phyloP scores from a whole-genome alignment of 1,284 basidiomycete species.

The Tilletia indica region DNA sequence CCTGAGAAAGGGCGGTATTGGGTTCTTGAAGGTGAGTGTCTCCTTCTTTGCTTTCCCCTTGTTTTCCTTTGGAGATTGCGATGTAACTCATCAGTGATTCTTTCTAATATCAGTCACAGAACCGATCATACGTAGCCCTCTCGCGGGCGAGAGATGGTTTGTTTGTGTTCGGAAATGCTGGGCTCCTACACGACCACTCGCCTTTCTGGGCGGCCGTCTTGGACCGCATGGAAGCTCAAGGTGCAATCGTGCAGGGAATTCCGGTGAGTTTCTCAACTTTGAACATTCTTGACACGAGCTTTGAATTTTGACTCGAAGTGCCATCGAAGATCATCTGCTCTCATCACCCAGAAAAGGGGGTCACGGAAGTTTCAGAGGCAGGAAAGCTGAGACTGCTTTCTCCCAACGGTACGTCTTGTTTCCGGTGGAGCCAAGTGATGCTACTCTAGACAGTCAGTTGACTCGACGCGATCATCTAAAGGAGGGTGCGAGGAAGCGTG shows the following conservation, averaged over 20 bases:
- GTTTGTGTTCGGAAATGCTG: conserved; percentile 69
- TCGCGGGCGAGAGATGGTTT: conserved; percentile 71
- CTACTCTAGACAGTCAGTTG: too few species aligned
- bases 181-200: conserved; percentile 52
- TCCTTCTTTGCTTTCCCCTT: too few species aligned
- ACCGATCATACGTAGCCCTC: conserved; percentile 65
- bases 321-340: conserved; percentile 60
- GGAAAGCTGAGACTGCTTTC: conserved; percentile 63
- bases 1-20: conserved; percentile 60
- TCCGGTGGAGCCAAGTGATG: background rate
- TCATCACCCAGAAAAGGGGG: conserved; percentile 61
- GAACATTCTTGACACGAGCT: too few species aligned
- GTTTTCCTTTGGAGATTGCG: too few species aligned
- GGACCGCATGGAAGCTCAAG: conserved; percentile 62
- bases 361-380: conserved; percentile 61
- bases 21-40: conserved; percentile 66
- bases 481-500: conserved; percentile 69
- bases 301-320: too few species aligned
- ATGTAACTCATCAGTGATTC: background rate
- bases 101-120: conserved; percentile 30
- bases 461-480: background rate
- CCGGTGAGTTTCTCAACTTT: conserved; percentile 51
- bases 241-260: conserved; percentile 62
- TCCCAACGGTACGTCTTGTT: conserved; percentile 58
- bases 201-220: conserved; percentile 67